A percentile compares a stretch with the other conserved stretches of the same genome.
phyloP scores from a whole-genome alignment of 1,284 basidiomycete species.

The Sanghuangporus weigelae region DNA sequence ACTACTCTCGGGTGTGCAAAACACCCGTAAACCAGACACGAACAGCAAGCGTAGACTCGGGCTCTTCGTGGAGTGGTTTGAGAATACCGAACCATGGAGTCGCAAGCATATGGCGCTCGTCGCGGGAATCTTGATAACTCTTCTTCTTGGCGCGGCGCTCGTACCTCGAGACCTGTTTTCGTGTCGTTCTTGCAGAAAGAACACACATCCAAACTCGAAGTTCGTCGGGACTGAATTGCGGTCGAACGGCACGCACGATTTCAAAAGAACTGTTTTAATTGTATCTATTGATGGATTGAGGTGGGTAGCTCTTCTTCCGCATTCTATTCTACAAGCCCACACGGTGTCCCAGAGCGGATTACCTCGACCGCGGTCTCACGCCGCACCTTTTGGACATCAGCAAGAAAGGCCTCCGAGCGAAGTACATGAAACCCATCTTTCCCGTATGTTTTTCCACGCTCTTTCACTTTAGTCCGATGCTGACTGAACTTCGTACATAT shows the following conservation, averaged over 20 bases:
- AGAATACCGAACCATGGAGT: neutral
- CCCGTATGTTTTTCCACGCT: slow-evolving; percentile 50
- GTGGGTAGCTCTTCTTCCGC: slow-evolving; percentile 33
- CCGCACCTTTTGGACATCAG: slow-evolving; percentile 76
- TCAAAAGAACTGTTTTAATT: slow-evolving; percentile 74
- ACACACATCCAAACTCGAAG: slow-evolving; percentile 14
- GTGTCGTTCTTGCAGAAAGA: neutral
- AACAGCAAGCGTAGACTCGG: neutral
- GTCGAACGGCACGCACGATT: slow-evolving; percentile 74
- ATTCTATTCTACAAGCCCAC: slow-evolving; percentile 1
- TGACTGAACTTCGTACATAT: neutral
- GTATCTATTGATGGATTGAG: slow-evolving; percentile 85
- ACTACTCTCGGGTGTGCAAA: slow-evolving; percentile 14
- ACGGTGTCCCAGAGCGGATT: slow-evolving; percentile 57
- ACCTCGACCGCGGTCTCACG: slow-evolving; percentile 76
- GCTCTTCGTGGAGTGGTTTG: slow-evolving; percentile 3
- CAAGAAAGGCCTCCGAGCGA: slow-evolving; percentile 76
- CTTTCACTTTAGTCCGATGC: neutral
- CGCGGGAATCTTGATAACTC: neutral
- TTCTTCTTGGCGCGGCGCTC: slow-evolving; percentile 14
- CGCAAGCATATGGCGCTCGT: slow-evolving; percentile 6
- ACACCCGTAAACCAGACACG: neutral
- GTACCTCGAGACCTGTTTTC: slow-evolving; percentile 1
- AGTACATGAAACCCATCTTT: slow-evolving; percentile 81
- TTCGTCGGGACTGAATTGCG: slow-evolving; percentile 14